Conservation (phyloP, 2,329 filamentous ascomycete species). For the Botrytis aclada region DNA sequence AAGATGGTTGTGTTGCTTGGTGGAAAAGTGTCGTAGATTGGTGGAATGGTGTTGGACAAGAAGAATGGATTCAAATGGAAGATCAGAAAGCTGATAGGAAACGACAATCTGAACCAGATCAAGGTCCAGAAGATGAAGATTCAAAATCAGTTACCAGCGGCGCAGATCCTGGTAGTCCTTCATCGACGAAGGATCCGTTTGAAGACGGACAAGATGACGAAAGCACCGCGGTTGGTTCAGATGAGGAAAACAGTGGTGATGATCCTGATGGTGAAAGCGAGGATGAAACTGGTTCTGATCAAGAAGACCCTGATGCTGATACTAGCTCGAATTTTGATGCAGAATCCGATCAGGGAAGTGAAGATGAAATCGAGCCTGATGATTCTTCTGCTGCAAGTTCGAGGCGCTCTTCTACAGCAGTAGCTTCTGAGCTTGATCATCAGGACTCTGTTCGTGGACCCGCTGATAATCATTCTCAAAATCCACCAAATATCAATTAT, state of each 20-base stretch:
- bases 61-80: constrained; percentile 14
- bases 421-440: background rate
- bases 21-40: background rate
- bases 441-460: background rate
- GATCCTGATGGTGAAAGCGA: background rate
- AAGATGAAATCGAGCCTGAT: background rate
- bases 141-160: background rate
- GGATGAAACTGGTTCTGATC: background rate
- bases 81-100: background rate
- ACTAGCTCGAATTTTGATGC: background rate
- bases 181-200: background rate
- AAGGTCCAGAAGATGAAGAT: background rate
- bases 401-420: constrained; percentile 3
- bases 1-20: background rate
- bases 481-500: background rate
- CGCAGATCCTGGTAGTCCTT: background rate
- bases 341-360: background rate
- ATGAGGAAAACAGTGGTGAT: background rate
- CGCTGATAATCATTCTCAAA: background rate
- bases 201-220: constrained; percentile 2
- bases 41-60: background rate
- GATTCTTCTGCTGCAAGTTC: background rate
- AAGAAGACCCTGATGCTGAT: background rate
- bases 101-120: background rate
- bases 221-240: background rate